phyloP scores from a whole-genome alignment of 208 protist genomes.

The Trypanosoma conorhini region DNA sequence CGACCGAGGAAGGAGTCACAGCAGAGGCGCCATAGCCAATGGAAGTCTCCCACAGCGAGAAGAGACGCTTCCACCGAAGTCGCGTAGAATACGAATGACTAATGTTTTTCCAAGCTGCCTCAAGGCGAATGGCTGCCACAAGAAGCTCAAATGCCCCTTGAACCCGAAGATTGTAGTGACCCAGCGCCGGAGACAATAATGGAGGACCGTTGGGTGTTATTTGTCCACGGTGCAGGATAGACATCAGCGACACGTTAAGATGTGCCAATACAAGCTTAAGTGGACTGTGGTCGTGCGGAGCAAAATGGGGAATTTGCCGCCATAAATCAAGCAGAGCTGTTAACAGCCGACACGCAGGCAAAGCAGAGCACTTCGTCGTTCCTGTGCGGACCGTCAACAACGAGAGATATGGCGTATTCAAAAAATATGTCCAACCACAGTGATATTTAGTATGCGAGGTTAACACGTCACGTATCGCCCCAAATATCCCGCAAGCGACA shows the following conservation, averaged over 20 bases:
- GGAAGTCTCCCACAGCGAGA: conserved; percentile 47
- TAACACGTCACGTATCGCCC: conserved; percentile 24
- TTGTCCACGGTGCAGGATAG: conserved; percentile 46
- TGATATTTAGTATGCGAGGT: conserved; percentile 19
- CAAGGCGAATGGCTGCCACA: conserved; percentile 53
- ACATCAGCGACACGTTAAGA: conserved; percentile 60
- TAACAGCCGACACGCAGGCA: conserved; percentile 59
- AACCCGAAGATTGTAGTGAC: conserved; percentile 64
- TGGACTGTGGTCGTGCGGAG: conserved; percentile 61
- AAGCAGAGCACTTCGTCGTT: conserved; percentile 21
- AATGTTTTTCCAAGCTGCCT: conserved; percentile 61
- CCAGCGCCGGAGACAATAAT: conserved; percentile 37
- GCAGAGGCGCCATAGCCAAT: conserved; percentile 23
- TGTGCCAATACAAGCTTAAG: conserved; percentile 73
- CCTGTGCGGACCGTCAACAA: conserved; percentile 41
- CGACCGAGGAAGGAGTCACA: background rate
- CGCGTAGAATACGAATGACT: conserved; percentile 39
- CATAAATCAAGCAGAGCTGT: conserved; percentile 68
- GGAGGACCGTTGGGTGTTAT: conserved; percentile 18
- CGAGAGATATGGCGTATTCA: conserved; percentile 67
- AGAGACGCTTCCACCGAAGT: conserved; percentile 46
- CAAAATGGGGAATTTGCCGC: conserved; percentile 46
- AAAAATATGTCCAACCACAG: conserved; percentile 34
- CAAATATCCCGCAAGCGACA: conserved; percentile 32
- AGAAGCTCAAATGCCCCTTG: conserved; percentile 65